Percentiles rank a stretch among this genome's conserved stretches.
phyloP scores from a whole-genome alignment of 208 protist genomes.

The Leishmania mexicana region DNA sequence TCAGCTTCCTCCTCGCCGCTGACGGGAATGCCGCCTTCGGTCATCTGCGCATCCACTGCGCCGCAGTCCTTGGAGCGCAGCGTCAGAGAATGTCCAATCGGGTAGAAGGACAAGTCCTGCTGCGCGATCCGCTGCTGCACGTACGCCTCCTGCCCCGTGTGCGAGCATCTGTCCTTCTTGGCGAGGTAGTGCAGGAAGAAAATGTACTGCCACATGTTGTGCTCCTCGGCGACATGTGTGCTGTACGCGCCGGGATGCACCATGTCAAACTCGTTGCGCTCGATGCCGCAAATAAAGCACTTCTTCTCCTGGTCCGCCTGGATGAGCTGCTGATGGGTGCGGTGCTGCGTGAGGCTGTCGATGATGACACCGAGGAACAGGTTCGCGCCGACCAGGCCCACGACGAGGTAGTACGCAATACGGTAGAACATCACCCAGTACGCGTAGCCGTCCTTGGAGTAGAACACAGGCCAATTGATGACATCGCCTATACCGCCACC shows the following conservation, averaged over 20 bases:
- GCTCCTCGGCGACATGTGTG: slow-evolving; percentile 85
- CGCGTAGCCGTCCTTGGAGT: slow-evolving; percentile 53
- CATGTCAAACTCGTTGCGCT: slow-evolving; percentile 81
- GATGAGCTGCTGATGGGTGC: slow-evolving; percentile 63
- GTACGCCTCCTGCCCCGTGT: slow-evolving; percentile 88
- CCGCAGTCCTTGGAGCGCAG: slow-evolving; percentile 36
- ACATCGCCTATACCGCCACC: slow-evolving; percentile 81
- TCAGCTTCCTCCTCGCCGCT: background rate
- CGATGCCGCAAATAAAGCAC: slow-evolving; percentile 95
- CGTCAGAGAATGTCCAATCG: slow-evolving; percentile 58
- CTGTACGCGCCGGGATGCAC: slow-evolving; percentile 73
- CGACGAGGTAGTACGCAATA: slow-evolving; percentile 83
- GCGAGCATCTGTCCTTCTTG: slow-evolving; percentile 59
- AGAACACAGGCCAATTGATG: slow-evolving; percentile 57
- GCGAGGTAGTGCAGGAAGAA: slow-evolving; percentile 90
- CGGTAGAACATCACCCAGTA: slow-evolving; percentile 93
- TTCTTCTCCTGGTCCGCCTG: slow-evolving; percentile 81
- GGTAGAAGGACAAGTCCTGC: slow-evolving; percentile 83
- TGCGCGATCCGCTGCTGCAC: slow-evolving; percentile 49
- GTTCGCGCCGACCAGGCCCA: slow-evolving; percentile 84
- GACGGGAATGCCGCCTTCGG: background rate
- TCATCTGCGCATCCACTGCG: slow-evolving; percentile 1
- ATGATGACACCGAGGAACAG: slow-evolving; percentile 96
- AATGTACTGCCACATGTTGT: slow-evolving; percentile 97
- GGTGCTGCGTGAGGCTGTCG: slow-evolving; percentile 85